Evolutionary conservation across 1,139 yeast species (phyloP), one percentile per base, ranked within the genome.

Genomic region (Schizosaccharomyces versatilis): DNA sequence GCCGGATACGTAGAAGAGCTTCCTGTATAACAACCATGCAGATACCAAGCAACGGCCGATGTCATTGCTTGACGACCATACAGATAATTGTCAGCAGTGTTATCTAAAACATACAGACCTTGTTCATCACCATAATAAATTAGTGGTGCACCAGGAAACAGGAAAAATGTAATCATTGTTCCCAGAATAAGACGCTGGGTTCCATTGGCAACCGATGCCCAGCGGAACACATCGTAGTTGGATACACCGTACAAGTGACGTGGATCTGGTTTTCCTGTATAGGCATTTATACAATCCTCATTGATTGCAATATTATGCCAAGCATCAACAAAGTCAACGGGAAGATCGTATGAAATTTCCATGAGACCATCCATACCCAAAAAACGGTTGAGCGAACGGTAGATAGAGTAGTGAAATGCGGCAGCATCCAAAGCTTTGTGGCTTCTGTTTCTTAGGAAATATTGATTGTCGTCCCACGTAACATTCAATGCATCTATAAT

Each of bases 171-270:
- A 5, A 56, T 49, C 55, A 56, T 52, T 10, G 56, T 41, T 12
- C 58, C 58, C n/a, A 56, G 47, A 5, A 42, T 36, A 3, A 52
- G 48, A 41, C 52, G 51, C 36, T 54, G 53, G 3, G 48, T 32
- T 9, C 58, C 58, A 49, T 54, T 51, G 24, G 38, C 12, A 7
- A 56, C 32, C 36, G 56, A 53, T 7, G 58, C 53, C 58, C 58
- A 56, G n/a, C 58, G 42, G 17, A 56, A 56, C 51, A 56, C 58
- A 41, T 56, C 58, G 53, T 56, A 56, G 17, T 56, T 56, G 19
- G 56, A 54, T 51, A 54, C 49, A 14, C 58, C 58, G 17, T 48
- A 44, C 56, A 56, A 52, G 38, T 56, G 58, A 6, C 56, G 54
- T 12, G 58, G 58, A 38, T 56, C 58, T 24, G 54, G 44, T 32